Percentiles rank a stretch among this genome's conserved stretches.
phyloP scores from a whole-genome alignment of 352 stramenopile genomes.

The Pythium guiyangense region DNA sequence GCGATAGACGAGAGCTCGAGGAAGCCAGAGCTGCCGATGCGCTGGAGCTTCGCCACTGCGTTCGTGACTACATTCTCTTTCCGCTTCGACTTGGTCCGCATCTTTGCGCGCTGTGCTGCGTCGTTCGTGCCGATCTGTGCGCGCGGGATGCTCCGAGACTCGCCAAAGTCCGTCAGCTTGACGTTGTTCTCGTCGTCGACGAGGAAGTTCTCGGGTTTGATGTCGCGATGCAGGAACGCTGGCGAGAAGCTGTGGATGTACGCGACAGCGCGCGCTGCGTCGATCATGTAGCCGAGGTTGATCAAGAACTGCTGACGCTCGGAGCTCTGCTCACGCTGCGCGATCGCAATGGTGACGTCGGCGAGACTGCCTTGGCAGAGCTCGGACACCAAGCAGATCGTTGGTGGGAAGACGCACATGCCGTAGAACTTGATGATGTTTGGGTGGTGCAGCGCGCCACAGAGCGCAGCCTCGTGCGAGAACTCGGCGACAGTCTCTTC shows the following conservation, averaged over 20 bases:
- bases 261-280: slow-evolving; percentile 44
- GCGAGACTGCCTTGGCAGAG: slow-evolving; percentile 57
- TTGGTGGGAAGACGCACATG: slow-evolving; percentile 66
- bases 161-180: slow-evolving; percentile 69
- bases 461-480: slow-evolving; percentile 75
- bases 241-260: slow-evolving; percentile 74
- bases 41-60: too few species aligned
- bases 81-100: too few species aligned
- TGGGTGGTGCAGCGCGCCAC: slow-evolving; percentile 26
- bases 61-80: too few species aligned
- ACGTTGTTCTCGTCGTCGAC: slow-evolving; percentile 41
- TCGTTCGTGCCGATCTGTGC: slow-evolving; percentile 8
- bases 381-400: slow-evolving; percentile 60
- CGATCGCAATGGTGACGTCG: slow-evolving; percentile 37
- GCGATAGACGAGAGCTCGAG: too few species aligned
- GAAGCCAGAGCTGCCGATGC: too few species aligned
- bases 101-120: too few species aligned
- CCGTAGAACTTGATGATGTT: slow-evolving; percentile 85
- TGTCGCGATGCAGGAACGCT: slow-evolving; percentile 63
- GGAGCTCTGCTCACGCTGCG: slow-evolving; percentile 57
- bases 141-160: slow-evolving; percentile 38
- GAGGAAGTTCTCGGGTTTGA: slow-evolving; percentile 72
- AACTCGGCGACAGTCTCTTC: slow-evolving; percentile 76
- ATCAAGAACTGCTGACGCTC: slow-evolving; percentile 29
- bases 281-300: slow-evolving; percentile 8